Percentiles rank a stretch among this genome's conserved stretches.
Conservation (phyloP, 805 yeast species). For the Pichia thaimueangensis region DNA sequence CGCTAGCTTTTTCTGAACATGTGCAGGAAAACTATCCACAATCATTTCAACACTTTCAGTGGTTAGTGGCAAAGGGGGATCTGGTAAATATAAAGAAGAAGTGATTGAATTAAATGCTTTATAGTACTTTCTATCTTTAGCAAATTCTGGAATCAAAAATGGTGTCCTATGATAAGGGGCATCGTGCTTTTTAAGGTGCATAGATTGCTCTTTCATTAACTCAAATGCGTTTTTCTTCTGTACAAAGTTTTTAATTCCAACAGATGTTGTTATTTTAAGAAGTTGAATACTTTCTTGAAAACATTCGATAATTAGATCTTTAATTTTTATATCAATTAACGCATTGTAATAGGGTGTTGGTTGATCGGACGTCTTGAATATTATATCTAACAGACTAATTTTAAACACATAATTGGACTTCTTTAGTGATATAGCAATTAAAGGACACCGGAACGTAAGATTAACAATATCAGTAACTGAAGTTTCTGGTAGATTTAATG, state of each 20-base stretch:
- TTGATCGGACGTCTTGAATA: slow-evolving; percentile 55
- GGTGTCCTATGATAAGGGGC: slow-evolving; percentile 78
- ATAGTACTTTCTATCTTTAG: slow-evolving; percentile 42
- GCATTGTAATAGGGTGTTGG: slow-evolving; percentile 60
- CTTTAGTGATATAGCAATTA: slow-evolving; percentile 38
- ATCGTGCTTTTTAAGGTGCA: slow-evolving; percentile 65
- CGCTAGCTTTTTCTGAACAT: slow-evolving; percentile 16
- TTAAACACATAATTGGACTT: slow-evolving; percentile 24
- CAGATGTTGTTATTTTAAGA: slow-evolving; percentile 48
- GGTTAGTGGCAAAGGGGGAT: slow-evolving; percentile 54
- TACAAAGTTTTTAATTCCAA: slow-evolving; percentile 53
- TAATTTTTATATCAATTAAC: slow-evolving; percentile 44
- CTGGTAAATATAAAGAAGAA: slow-evolving; percentile 60
- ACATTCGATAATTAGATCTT: slow-evolving; percentile 34
- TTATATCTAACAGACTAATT: slow-evolving; percentile 23
- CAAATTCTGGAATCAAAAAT: slow-evolving; percentile 52
- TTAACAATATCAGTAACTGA: slow-evolving; percentile 63
- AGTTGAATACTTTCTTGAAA: slow-evolving; percentile 17
- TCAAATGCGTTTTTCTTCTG: slow-evolving; percentile 43
- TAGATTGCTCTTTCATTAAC: slow-evolving; percentile 49
- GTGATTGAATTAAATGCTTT: slow-evolving; percentile 44
- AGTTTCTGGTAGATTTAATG: slow-evolving; percentile 51
- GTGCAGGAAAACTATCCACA: slow-evolving; percentile 29
- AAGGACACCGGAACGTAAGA: slow-evolving; percentile 49
- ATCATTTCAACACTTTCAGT: slow-evolving; percentile 40